phyloP scores from a whole-genome alignment of 345 rosid genomes.

The Lagerstroemia speciosa region DNA sequence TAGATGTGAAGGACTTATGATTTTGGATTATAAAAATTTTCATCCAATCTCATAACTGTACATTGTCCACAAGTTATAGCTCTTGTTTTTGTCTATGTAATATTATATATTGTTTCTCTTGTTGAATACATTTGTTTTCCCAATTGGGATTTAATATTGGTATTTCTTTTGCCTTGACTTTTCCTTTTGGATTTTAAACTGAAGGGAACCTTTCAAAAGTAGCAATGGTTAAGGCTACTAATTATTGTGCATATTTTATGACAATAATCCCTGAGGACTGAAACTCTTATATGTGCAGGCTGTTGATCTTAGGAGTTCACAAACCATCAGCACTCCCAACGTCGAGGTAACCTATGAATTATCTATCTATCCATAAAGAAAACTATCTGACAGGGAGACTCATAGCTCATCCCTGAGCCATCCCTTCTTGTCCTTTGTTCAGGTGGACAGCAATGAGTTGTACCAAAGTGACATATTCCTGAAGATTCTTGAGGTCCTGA shows the following conservation, averaged over 20 bases:
- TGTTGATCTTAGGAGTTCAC: slow-evolving; percentile 66
- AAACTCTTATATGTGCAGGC: slow-evolving; percentile 44
- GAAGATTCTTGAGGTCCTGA: slow-evolving; percentile 44
- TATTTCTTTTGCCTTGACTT: background rate
- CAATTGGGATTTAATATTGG: background rate
- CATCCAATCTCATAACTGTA: background rate
- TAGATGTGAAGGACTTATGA: background rate
- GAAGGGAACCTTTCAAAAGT: slow-evolving; percentile 24
- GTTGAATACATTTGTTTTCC: background rate
- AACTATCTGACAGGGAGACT: background rate
- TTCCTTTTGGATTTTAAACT: slow-evolving; percentile 8
- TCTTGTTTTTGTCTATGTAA: background rate
- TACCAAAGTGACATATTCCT: slow-evolving; percentile 37
- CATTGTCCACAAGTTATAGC: slow-evolving; percentile 2
- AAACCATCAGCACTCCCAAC: slow-evolving; percentile 36
- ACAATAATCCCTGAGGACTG: slow-evolving; percentile 10
- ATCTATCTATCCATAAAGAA: background rate
- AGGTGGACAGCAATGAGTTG: slow-evolving; percentile 40
- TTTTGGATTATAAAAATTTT: background rate
- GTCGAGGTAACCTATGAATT: slow-evolving; percentile 32
- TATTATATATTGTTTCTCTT: background rate
- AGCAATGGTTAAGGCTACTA: slow-evolving; percentile 19
- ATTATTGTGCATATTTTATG: background rate
- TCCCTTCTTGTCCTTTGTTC: slow-evolving; percentile 18
- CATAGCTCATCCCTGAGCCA: background rate